These are phyloP conservation scores for Gossypium gossypioides DNA, from an alignment of 441 rosid species.

Conservation along the genomic window DNA sequence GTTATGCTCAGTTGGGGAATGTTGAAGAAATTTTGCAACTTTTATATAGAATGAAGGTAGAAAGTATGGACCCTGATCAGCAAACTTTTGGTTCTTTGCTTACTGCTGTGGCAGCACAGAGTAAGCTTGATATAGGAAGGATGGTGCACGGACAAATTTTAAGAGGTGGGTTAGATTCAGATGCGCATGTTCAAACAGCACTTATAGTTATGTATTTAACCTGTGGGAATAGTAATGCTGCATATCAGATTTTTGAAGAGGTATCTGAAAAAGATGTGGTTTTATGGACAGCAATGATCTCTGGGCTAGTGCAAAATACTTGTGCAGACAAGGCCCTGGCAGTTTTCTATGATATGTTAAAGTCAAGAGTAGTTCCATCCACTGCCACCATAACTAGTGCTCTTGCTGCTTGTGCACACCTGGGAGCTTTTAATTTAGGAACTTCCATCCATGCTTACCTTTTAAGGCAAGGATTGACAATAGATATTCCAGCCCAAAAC, in stretches of 20 bases:
- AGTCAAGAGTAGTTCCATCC: slow-evolving; percentile 34
- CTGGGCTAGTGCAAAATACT: slow-evolving; percentile 49
- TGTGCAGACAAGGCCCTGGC: slow-evolving; percentile 36
- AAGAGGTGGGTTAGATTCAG: slow-evolving; percentile 26
- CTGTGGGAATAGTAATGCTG: slow-evolving; percentile 29
- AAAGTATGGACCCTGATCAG: slow-evolving; percentile 36
- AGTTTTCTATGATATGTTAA: slow-evolving; percentile 35
- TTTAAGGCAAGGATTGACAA: slow-evolving; percentile 27
- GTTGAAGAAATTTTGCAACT: slow-evolving; percentile 32
- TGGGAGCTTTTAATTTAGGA: slow-evolving; percentile 38
- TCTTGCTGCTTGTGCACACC: slow-evolving; percentile 49
- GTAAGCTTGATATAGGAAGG: slow-evolving; percentile 38
- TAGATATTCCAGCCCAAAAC: slow-evolving; percentile 39
- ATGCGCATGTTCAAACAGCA: slow-evolving; percentile 37
- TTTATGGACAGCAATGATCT: slow-evolving; percentile 52
- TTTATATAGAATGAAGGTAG: slow-evolving; percentile 30
- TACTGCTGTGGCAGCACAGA: slow-evolving; percentile 26
- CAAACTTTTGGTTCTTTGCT: slow-evolving; percentile 37
- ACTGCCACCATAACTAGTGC: slow-evolving; percentile 38
- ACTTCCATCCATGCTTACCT: slow-evolving; percentile 45
- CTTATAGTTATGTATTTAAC: slow-evolving; percentile 42
- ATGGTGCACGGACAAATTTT: slow-evolving; percentile 39
- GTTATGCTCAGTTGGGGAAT: slow-evolving; percentile 31
- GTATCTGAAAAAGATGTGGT: slow-evolving; percentile 35
- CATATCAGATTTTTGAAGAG: slow-evolving; percentile 25